These are phyloP conservation scores for Anthracocystis setariae DNA, from an alignment of 1,284 basidiomycete species.

Conservation along the genomic window DNA sequence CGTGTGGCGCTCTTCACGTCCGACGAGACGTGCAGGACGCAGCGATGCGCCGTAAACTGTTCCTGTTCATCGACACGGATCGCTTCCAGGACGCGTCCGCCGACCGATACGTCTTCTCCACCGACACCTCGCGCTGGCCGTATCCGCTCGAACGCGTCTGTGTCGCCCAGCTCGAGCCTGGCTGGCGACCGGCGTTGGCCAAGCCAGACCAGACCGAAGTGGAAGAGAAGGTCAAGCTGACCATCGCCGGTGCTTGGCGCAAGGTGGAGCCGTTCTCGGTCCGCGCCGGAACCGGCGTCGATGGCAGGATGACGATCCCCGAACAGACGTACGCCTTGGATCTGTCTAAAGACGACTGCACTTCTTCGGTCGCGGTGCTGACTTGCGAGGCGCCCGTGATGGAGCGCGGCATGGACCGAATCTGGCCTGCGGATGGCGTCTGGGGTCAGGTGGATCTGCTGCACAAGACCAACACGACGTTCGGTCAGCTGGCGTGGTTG, in stretches of 20 bases:
- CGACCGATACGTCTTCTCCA: constrained; percentile 56
- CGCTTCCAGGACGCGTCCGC: constrained; percentile 48
- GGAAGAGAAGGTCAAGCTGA: constrained; percentile 40
- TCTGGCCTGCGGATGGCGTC: constrained; percentile 50
- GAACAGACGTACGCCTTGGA: constrained; percentile 29
- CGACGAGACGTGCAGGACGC: constrained; percentile 71
- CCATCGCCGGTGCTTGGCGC: constrained; percentile 45
- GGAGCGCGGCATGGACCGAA: constrained; percentile 28
- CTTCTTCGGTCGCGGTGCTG: constrained; percentile 40
- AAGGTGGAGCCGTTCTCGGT: constrained; percentile 24
- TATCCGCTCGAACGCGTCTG: constrained; percentile 52
- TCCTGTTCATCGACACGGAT: constrained; percentile 57
- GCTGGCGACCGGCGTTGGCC: constrained; percentile 49
- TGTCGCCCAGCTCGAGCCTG: constrained; percentile 41
- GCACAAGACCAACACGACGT: constrained; percentile 55
- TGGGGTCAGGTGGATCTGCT: constrained; percentile 56
- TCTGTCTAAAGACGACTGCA: constrained; percentile 38
- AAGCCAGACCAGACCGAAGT: constrained; percentile 16
- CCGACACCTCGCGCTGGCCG: constrained; percentile 48
- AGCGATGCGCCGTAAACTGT: constrained; percentile 63
- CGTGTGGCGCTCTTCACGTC: constrained; percentile 85
- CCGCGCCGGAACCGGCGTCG: constrained; percentile 18
- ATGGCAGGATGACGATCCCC: constrained; percentile 43
- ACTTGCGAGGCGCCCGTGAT: constrained; percentile 44
- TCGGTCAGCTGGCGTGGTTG: constrained; percentile 53